Base-by-base conservation (phyloP, 2,329 filamentous ascomycete species). In the Colletotrichum euphorbiae region DNA sequence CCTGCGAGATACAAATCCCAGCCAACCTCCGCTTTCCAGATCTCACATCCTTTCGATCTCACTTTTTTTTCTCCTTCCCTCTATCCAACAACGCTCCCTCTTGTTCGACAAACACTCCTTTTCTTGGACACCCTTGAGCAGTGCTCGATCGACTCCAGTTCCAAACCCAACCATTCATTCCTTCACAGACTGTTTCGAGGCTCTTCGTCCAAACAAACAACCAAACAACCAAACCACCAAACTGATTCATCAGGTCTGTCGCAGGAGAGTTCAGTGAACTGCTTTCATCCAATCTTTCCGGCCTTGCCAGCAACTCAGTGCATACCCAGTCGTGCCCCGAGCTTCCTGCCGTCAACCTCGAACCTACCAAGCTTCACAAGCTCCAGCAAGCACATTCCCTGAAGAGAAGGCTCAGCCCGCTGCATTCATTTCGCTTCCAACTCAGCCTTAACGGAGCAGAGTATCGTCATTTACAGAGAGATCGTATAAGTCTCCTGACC, bases 41-140 rank as follows among this genome's bases (percentile, higher is more conserved):
- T 69, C 21, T 21, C 8, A 12, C 36, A 17, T 24, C 21, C 31
- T 40, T 17, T 31, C 6, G 40, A 43, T 55, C 54, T 62, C 60
- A 43, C 31, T 33, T 33, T 52, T 60, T 50, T 19, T 42, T 48
- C 36, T 60, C 31, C 28, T 56, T 52, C 36, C 45, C 54, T 68
- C 54, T n/a, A 57, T 62, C 65, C 67, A 59, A 62, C 61, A 56
- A 69, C 65, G 38, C 59, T 69, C 68, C 33, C 50, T 70, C 54
- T 64, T 69, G 68, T 70, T 70, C 38, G 63, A 67, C 52, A 58
- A 58, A 63, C 68, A 68, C 62, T 69, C 67, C 51, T 67, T 69
- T 46, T 52, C 36, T 38, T 50, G 65, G 48, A 56, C 51, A 28
- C 48, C 42, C 68, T 52, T 60, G 68, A 70, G 68, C 68, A 69